Base-by-base conservation (phyloP, 1,139 yeast species). In the Saccharomyces pastorianus region DNA sequence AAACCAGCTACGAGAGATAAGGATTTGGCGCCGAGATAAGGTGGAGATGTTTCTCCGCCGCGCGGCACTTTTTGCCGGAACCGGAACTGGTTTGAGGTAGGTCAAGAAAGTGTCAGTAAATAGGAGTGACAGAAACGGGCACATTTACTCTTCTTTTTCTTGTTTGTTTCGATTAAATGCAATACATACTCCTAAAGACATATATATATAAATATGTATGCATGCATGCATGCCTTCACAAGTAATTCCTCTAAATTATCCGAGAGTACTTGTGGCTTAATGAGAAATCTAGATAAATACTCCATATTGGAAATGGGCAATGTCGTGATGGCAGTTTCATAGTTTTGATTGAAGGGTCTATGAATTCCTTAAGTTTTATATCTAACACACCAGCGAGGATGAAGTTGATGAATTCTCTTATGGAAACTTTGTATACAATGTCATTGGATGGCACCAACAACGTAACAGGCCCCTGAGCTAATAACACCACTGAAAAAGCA, bases 401-500 rank as follows among this genome's bases (percentile, higher is more conserved):
- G 76, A 72, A 51, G 76, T 58, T 54, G 47, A 78, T 66, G 51
- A 80, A 74, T 20, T 73, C 67, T 63, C 68, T 67, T 6, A 69
- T 58, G 0, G 78, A 64, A 57, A 76, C 70, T 44, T 64, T 58
- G 57, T 70, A 72, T 20, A 80, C 59, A 0, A 65, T 61, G 1
- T 83, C 80, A 6, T 64, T 58, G 55, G 74, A 72, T 2, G 87
- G 82, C 14, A 83, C 65, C 48, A 82, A 62, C 44, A 81, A 73
- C 0, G 69, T 71, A 6, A 73, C 64, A 7, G 74, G 62, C 46
- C 69, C 68, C 20, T 68, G 69, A 4, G 75, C 66, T 6, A 73
- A 55, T 28, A 71, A 51, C 6, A 65, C 66, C n/a, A 76, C 59
- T 17, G 74, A 62, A 11, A 79, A 59, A 1, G 78, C 73, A 65